Percentiles rank a stretch among this genome's conserved stretches.
Evolutionary conservation across 2,329 filamentous ascomycete genomes (phyloP).

Genomic region (Aspergillus phoenicis): DNA sequence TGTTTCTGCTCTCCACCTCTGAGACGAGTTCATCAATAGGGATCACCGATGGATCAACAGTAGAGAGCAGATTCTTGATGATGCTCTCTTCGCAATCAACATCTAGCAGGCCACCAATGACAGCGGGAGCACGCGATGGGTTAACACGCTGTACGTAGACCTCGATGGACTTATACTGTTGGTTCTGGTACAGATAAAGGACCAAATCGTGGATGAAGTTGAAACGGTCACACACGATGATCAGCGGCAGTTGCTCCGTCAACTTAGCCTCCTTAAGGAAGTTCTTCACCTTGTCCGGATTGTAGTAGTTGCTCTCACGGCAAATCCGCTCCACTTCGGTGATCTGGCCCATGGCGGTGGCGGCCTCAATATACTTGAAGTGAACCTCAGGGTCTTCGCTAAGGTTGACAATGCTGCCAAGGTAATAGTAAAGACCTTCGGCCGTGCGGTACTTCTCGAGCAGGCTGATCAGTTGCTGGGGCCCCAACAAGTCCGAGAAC

Average conservation of each 20-base stretch:
- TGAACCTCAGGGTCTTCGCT: conserved; percentile 94
- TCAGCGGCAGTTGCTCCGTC: conserved; percentile 89
- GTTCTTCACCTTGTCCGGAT: conserved; percentile 97
- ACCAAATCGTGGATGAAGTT: conserved; percentile 98
- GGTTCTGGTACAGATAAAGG: conserved; percentile 96
- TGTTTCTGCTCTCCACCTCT: conserved; percentile 94
- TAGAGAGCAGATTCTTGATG: conserved; percentile 87
- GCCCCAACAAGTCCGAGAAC: conserved; percentile 90
- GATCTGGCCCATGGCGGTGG: conserved; percentile 88
- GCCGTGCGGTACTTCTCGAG: conserved; percentile 97
- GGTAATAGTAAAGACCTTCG: conserved; percentile 96
- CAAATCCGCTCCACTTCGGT: conserved; percentile 97
- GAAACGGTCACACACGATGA: conserved; percentile 99
- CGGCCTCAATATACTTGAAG: conserved; percentile 99
- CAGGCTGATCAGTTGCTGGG: conserved; percentile 85
- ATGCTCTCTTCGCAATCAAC: conserved; percentile 96
- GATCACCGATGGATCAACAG: conserved; percentile 80
- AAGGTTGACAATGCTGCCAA: conserved; percentile 96
- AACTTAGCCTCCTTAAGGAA: conserved; percentile 96
- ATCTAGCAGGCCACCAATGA: conserved; percentile 89
- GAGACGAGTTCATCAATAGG: conserved; percentile 92
- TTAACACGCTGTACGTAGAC: conserved; percentile 98
- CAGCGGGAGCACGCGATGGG: conserved; percentile 83
- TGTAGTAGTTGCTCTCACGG: conserved; percentile 86
- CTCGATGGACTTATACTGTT: conserved; percentile 98